Evolutionary conservation across 1,139 yeast species (phyloP), one percentile per base, ranked within the genome.

Genomic region (Pichia sp.): DNA sequence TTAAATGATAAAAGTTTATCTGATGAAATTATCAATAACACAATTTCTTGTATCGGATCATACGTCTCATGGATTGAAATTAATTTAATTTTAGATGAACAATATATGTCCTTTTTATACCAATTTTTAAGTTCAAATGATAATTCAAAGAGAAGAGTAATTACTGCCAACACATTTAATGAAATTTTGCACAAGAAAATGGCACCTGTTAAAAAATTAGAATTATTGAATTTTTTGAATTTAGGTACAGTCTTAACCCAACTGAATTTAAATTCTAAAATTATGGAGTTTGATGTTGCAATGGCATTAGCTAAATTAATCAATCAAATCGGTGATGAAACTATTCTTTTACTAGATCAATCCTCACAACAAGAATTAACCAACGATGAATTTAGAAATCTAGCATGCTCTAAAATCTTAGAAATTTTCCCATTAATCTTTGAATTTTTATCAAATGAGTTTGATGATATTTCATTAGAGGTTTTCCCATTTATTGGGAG

Each of bases 21-120:
- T 11, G 63, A 62, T 39, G 85, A 76, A 22, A 77, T 84, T 42
- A 63, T 83, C 49, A 79, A 76, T 52, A 75, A 77, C 50, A 70
- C 82, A n/a, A 72, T 88, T 49, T 72, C 73, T 47, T 81, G 82
- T 49, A 77, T 92, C 48, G 97, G 97, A 8, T 80, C 81, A 23
- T 94, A 86, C 74, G 86, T 89, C 27, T 83, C 90, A 29, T 94
- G 99, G 99, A 88, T 92, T 67, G 98, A 94, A 61, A 86, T 92
- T 53, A 73, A 82, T 29, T 70, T 92, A 53, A 82, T 94, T 52
- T 78, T 90, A 34, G 80, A 81, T 45, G 77, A 82, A 22, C 78
- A 79, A 40, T 84, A 80, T 59, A 73, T 89, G 57, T 71, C 73
- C 44, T 65, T 79, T 44, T 75, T 94, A 40, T 81, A 82, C 57